Percentiles rank a stretch among this genome's conserved stretches.
phyloP scores from a whole-genome alignment of 148 eudicot genomes.

The Silene conica region DNA sequence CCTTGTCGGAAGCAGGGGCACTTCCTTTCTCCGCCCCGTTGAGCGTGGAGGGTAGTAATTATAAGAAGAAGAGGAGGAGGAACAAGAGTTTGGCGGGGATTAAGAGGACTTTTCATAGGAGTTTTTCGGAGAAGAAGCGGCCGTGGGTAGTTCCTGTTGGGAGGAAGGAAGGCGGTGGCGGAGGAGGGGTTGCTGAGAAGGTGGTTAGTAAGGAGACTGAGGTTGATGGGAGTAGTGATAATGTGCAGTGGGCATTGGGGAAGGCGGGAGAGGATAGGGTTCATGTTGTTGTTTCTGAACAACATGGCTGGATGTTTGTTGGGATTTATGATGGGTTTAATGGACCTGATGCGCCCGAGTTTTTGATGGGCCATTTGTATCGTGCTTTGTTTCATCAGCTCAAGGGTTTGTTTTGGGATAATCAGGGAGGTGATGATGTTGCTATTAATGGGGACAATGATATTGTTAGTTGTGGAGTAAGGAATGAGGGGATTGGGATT shows the following conservation, averaged over 20 bases:
- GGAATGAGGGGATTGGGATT: neutral
- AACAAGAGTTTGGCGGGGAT: constrained; percentile 66
- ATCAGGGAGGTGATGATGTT: constrained; percentile 32
- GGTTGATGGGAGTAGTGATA: constrained; percentile 32
- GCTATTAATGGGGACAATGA: neutral
- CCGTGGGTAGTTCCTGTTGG: constrained; percentile 88
- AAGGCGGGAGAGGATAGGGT: constrained; percentile 99
- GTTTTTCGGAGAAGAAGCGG: constrained; percentile 74
- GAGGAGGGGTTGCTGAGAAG: constrained; percentile 7
- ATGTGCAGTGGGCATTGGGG: constrained; percentile 98
- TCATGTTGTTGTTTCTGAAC: constrained; percentile 95
- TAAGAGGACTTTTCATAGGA: constrained; percentile 51
- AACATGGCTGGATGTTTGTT: constrained; percentile 93
- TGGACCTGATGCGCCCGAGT: constrained; percentile 99
- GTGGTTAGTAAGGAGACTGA: constrained; percentile 27
- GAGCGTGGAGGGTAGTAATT: constrained; percentile 22
- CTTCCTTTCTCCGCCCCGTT: constrained; percentile 92
- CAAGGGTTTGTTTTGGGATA: constrained; percentile 94
- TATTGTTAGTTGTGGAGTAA: neutral
- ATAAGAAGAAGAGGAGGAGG: constrained; percentile 45
- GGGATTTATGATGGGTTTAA: constrained; percentile 99
- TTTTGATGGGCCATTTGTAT: constrained; percentile 88
- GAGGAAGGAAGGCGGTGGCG: constrained; percentile 32
- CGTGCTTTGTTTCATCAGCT: constrained; percentile 66
- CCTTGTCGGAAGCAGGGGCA: constrained; percentile 16